phyloP scores from a whole-genome alignment of 805 yeast genomes.

The Candida bentonensis region DNA sequence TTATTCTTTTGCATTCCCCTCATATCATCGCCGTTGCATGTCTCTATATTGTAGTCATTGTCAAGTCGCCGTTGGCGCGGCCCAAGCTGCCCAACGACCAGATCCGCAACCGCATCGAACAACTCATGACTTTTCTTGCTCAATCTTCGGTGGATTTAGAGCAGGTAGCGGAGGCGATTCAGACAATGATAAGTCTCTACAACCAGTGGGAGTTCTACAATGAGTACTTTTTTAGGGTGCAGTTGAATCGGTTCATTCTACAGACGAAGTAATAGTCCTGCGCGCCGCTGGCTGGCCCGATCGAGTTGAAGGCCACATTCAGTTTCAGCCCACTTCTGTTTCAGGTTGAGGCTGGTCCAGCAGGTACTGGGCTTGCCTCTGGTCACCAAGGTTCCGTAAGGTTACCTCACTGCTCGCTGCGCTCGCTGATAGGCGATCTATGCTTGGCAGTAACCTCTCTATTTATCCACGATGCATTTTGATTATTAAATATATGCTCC shows the following conservation, averaged over 20 bases:
- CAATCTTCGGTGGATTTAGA: slow-evolving; percentile 63
- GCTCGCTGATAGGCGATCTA: too few species aligned
- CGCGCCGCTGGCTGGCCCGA: too few species aligned
- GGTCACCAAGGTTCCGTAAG: too few species aligned
- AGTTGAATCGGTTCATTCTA: background rate
- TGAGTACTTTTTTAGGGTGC: slow-evolving; percentile 3
- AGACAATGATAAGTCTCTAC: slow-evolving; percentile 68
- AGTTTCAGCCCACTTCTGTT: too few species aligned
- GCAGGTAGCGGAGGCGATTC: slow-evolving; percentile 68
- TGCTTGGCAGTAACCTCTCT: too few species aligned
- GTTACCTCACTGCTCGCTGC: too few species aligned
- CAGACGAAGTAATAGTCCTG: background rate
- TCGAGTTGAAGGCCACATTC: too few species aligned
- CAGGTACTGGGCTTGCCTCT: too few species aligned
- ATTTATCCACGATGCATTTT: too few species aligned
- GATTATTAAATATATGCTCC: too few species aligned
- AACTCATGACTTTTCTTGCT: slow-evolving; percentile 53
- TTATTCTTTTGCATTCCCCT: slow-evolving; percentile 74
- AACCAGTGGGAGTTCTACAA: slow-evolving; percentile 81
- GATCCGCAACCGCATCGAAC: slow-evolving; percentile 33
- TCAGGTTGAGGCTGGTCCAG: too few species aligned
- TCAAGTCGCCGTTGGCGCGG: slow-evolving; percentile 24
- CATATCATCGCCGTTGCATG: slow-evolving; percentile 76
- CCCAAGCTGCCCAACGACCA: slow-evolving; percentile 22
- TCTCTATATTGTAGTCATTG: slow-evolving; percentile 60